Conservation (phyloP, 1,284 basidiomycete genomes). For the Microbotryum lychnidis-dioicae region DNA sequence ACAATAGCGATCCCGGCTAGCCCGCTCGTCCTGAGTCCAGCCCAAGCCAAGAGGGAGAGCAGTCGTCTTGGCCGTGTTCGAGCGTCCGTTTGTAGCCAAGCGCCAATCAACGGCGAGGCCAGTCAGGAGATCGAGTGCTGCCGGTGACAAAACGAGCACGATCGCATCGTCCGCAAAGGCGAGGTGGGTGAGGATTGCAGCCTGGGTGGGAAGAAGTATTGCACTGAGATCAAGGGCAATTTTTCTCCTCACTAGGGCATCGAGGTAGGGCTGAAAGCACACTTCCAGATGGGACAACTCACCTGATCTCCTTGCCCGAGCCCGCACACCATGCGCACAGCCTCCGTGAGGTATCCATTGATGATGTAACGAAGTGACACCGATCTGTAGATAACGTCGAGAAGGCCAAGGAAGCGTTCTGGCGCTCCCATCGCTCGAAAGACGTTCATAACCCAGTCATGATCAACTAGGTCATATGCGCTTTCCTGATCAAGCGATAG, state of each 20-base stretch:
- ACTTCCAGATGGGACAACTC: background rate
- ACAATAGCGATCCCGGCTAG: background rate
- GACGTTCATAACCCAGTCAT: too few relatives aligned
- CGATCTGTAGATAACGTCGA: too few relatives aligned
- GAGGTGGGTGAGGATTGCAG: background rate
- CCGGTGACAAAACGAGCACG: background rate
- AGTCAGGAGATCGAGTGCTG: background rate
- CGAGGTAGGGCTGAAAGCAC: conserved; percentile 4
- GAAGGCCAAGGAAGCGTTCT: too few relatives aligned
- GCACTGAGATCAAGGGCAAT: background rate
- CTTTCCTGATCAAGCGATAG: too few relatives aligned
- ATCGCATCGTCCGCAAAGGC: conserved; percentile 7
- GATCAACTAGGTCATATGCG: too few relatives aligned
- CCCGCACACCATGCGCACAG: too few relatives aligned
- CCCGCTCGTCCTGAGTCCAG: background rate
- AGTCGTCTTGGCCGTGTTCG: background rate
- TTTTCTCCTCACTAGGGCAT: background rate
- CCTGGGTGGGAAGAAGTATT: background rate
- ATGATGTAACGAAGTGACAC: too few relatives aligned
- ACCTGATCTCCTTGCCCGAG: too few relatives aligned
- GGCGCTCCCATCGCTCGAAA: too few relatives aligned
- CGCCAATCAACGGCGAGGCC: conserved; percentile 1
- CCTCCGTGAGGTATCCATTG: too few relatives aligned
- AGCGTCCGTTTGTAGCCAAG: conserved; percentile 1
- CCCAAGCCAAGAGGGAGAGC: background rate